Evolutionary conservation across 768 basidiomycete genomes (phyloP).

Genomic region (Chalciporus sphaerocephalus): DNA sequence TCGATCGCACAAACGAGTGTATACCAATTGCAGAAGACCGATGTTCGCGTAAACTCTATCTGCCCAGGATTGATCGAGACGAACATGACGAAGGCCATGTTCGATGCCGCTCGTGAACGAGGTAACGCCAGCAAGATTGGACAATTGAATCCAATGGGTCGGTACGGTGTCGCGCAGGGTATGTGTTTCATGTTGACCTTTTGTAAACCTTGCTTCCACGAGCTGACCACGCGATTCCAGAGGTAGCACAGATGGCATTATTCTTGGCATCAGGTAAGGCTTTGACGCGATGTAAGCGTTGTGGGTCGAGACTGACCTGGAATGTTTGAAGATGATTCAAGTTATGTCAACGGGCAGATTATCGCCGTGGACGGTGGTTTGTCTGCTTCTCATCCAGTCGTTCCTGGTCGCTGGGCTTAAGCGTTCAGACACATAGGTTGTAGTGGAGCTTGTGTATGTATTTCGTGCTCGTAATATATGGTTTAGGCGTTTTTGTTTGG

Average conservation of each 20-base stretch:
- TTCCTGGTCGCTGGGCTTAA: conserved; percentile 70
- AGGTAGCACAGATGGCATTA: conserved; percentile 81
- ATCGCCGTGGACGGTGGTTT: conserved; percentile 86
- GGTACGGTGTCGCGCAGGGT: conserved; percentile 83
- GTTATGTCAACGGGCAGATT: conserved; percentile 89
- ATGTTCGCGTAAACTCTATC: conserved; percentile 85
- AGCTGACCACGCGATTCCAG: conserved; percentile 36
- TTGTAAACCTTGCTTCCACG: conserved; percentile 13
- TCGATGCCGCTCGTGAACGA: conserved; percentile 69
- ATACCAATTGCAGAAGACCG: conserved; percentile 74
- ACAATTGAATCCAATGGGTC: conserved; percentile 71
- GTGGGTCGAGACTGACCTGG: conserved; percentile 7
- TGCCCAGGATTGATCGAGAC: conserved; percentile 94
- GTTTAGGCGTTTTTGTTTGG: neutral
- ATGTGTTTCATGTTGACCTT: conserved; percentile 8
- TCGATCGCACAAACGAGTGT: conserved; percentile 80
- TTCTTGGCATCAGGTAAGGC: conserved; percentile 82
- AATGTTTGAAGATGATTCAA: conserved; percentile 64
- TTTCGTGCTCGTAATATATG: neutral
- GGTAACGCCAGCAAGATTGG: conserved; percentile 78
- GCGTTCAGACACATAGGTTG: neutral
- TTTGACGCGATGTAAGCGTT: neutral
- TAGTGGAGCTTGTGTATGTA: neutral
- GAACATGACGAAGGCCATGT: conserved; percentile 78
- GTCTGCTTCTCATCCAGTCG: conserved; percentile 71